A percentile compares a stretch with the other conserved stretches of the same genome.
phyloP scores from a whole-genome alignment of 202 grass and related monocot genomes.

The Panicum hallii region DNA sequence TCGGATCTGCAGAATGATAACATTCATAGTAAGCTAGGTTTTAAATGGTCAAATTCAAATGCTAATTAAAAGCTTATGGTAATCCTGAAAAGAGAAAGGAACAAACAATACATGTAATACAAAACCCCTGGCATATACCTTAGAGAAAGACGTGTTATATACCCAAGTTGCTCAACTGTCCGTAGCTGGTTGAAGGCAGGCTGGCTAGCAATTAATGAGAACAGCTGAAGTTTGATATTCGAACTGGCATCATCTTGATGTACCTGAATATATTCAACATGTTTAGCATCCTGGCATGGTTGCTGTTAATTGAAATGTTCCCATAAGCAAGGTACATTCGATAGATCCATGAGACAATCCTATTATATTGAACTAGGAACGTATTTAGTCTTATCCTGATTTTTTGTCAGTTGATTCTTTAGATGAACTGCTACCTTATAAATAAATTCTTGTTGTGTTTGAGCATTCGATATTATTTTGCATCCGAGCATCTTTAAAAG shows the following conservation, averaged over 20 bases:
- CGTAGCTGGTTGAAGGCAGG: constrained; percentile 89
- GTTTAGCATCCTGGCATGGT: constrained; percentile 41
- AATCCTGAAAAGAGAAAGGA: constrained; percentile 26
- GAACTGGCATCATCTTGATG: constrained; percentile 78
- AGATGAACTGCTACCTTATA: not conserved
- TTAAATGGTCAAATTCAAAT: constrained; percentile 20
- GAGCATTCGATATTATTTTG: constrained; percentile 6
- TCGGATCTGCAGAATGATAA: constrained; percentile 54
- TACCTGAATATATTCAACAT: constrained; percentile 61
- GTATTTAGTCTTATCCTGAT: not conserved
- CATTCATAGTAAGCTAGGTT: constrained; percentile 26
- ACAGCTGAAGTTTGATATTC: constrained; percentile 84
- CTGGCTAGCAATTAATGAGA: constrained; percentile 80
- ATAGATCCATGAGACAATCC: not conserved
- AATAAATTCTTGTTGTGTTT: not conserved
- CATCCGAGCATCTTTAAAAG: constrained; percentile 13
- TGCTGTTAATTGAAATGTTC: constrained; percentile 9
- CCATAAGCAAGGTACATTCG: not conserved
- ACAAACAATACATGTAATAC: constrained; percentile 25
- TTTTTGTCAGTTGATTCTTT: not conserved
- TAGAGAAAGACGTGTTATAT: constrained; percentile 67
- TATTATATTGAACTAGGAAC: not conserved
- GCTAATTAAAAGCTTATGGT: constrained; percentile 4
- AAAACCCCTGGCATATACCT: constrained; percentile 56
- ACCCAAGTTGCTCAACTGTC: constrained; percentile 96